Evolutionary conservation across 2,329 filamentous ascomycete genomes (phyloP), one percentile per base, ranked within the genome.

Genomic region (Helotiales sp.): DNA sequence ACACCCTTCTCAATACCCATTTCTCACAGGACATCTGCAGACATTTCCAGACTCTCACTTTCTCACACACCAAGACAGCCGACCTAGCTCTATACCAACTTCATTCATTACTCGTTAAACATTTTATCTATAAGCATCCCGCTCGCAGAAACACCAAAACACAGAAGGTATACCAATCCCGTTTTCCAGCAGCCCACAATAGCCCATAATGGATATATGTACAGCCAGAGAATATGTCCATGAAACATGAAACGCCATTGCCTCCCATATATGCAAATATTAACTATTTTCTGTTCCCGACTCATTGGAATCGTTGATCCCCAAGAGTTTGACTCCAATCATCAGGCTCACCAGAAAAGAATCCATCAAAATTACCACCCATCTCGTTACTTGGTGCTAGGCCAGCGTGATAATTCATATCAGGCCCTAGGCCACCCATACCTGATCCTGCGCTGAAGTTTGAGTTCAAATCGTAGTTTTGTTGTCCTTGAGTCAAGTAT

Each of bases 401-500:
- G 12, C 65, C 64, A 36, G 59, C 52, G 12, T 59, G 52, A 55
- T 61, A 67, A 25, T 52, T 55, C 60, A 69, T 62, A 30, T 63
- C 59, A 19, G 58, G 62, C 24, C 51, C 55, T 49, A 63, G 38
- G 10, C 54, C 57, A 13, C 55, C 36, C 54, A 62, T 54, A 29
- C 55, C 54, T 8, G 31, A 15, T 44, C 2, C 57, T 12, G 44
- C 13, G 24, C 54, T 55, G 27, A 63, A 58, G 9, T 63, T 58
- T 17, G 40, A 51, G 34, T 61, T 59, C n/a, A 65, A 34, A 44
- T 67, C 59, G 34, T 63, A 69, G 10, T 49, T 56, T n/a, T 57
- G 61, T 52, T 67, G 67, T 12, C 61, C 63, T 49, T 70, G 67
- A 27, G 63, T 64, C 64, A 91, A 77, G 67, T 90, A 93, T 34